phyloP scores from a whole-genome alignment of 75 land plant genomes.

The Adiantum capillusveneris region DNA sequence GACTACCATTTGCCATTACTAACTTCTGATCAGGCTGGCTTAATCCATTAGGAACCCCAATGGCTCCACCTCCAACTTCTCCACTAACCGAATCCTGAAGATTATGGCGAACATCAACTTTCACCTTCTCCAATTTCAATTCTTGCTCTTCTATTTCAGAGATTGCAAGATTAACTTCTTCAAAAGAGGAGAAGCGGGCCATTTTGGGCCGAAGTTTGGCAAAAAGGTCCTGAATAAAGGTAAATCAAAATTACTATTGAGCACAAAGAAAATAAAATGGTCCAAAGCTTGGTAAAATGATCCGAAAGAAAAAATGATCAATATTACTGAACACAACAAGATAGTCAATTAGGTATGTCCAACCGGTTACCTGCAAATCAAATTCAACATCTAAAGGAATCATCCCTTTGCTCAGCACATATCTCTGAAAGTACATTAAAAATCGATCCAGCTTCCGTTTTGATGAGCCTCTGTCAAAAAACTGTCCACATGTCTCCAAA shows the following conservation, averaged over 20 bases:
- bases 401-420: slow-evolving; percentile 76
- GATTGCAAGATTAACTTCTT: slow-evolving; percentile 74
- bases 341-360: no score
- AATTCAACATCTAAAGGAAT: slow-evolving; percentile 95
- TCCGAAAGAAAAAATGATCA: neutral
- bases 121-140: slow-evolving; percentile 39
- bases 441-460: slow-evolving; percentile 89
- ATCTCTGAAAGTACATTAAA: slow-evolving; percentile 83
- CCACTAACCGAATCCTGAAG: neutral
- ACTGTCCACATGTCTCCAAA: slow-evolving; percentile 96
- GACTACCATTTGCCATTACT: slow-evolving; percentile 33
- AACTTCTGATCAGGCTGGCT: slow-evolving; percentile 9
- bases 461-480: slow-evolving; percentile 91
- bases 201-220: slow-evolving; percentile 92
- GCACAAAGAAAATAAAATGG: slow-evolving; percentile 3
- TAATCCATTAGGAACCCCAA: neutral
- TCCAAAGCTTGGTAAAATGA: no score
- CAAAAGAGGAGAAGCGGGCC: slow-evolving; percentile 74
- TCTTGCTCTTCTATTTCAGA: slow-evolving; percentile 84
- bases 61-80: neutral
- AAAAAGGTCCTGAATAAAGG: slow-evolving; percentile 83
- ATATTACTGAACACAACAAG: no score
- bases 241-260: no score
- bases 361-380: slow-evolving; percentile 91
- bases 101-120: slow-evolving; percentile 41